These are phyloP conservation scores for Fusarium humuli DNA, from an alignment of 2,329 filamentous ascomycete genomes.

Conservation along the genomic window DNA sequence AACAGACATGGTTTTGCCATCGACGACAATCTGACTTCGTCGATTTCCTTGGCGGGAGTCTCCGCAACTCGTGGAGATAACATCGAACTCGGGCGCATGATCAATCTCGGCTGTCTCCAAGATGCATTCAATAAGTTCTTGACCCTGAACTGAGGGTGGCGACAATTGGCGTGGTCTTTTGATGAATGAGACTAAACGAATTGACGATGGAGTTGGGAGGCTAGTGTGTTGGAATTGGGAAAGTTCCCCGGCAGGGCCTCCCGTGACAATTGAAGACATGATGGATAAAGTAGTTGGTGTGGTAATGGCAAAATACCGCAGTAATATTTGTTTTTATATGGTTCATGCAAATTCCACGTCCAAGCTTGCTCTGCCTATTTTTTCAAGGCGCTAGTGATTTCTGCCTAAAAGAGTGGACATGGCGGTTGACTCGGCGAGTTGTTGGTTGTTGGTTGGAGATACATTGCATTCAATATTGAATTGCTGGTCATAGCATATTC, in stretches of 20 bases:
- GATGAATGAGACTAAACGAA: neutral
- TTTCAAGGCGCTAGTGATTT: neutral
- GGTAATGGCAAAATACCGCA: neutral
- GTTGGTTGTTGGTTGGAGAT: neutral
- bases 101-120: neutral
- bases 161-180: neutral
- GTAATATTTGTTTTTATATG: neutral
- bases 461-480: neutral
- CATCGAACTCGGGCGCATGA: neutral
- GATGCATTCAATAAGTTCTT: neutral
- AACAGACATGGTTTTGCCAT: neutral
- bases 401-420: neutral
- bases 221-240: neutral
- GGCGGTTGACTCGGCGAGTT: neutral
- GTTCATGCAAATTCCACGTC: neutral
- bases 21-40: neutral
- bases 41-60: neutral
- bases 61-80: neutral
- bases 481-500: no score
- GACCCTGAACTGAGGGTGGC: neutral
- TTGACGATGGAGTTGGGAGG: neutral
- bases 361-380: neutral
- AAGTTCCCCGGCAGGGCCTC: neutral
- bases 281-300: neutral
- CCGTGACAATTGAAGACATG: neutral